phyloP scores from a whole-genome alignment of 1,284 basidiomycete species.

The Cryptococcus floricola region DNA sequence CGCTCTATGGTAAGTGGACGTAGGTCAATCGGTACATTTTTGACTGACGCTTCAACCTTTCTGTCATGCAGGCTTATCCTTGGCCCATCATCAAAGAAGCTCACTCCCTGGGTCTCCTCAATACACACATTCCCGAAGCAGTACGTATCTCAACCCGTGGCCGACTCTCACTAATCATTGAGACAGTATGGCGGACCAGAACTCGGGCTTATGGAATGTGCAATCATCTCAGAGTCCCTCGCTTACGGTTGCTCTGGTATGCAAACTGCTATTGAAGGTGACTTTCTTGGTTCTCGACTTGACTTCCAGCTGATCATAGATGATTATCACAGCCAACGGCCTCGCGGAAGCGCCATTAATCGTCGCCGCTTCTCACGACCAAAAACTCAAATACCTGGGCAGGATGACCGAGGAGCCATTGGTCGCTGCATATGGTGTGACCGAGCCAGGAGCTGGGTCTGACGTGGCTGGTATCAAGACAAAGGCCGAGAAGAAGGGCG shows the following conservation, averaged over 20 bases:
- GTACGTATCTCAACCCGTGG: conserved; percentile 23
- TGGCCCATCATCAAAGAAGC: conserved; percentile 56
- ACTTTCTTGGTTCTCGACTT: not conserved
- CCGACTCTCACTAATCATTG: not conserved
- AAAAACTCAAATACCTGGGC: conserved; percentile 56
- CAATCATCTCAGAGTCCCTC: conserved; percentile 52
- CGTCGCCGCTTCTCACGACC: conserved; percentile 53
- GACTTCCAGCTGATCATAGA: not conserved
- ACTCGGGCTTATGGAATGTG: conserved; percentile 53
- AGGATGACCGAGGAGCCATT: conserved; percentile 57
- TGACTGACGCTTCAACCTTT: not conserved
- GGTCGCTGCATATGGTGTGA: conserved; percentile 57
- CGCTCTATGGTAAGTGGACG: conserved; percentile 45
- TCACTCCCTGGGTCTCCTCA: conserved; percentile 51
- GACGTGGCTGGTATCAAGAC: conserved; percentile 55
- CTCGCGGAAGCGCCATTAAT: conserved; percentile 56
- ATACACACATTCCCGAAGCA: conserved; percentile 52
- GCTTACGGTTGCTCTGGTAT: conserved; percentile 57
- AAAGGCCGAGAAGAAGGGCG: conserved; percentile 52
- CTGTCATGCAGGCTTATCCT: conserved; percentile 49
- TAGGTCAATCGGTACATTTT: not conserved
- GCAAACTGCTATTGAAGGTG: conserved; percentile 52
- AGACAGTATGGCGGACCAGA: conserved; percentile 55
- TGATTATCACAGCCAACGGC: conserved; percentile 48
- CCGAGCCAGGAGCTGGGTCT: conserved; percentile 56